Percentiles rank a stretch among this genome's conserved stretches.
Evolutionary conservation across 257 asterid species (phyloP).

Genomic region (Solanum corneliomulleri): DNA sequence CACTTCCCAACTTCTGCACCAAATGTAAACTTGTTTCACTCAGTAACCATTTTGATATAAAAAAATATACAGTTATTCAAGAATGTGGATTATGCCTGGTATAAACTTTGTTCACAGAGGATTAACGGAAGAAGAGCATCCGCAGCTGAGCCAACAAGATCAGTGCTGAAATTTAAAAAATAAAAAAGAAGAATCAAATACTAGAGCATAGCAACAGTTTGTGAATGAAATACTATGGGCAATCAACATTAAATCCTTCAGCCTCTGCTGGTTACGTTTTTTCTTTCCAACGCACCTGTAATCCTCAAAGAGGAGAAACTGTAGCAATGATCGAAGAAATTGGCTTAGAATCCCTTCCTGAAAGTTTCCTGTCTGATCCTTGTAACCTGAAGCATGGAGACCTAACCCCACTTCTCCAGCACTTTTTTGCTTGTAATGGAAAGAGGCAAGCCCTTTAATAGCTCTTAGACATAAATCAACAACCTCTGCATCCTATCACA

Average conservation of each 20-base stretch:
- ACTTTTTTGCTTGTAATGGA: conserved; percentile 69
- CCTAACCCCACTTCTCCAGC: conserved; percentile 86
- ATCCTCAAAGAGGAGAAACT: conserved; percentile 81
- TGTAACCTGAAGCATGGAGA: conserved; percentile 55
- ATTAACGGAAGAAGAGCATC: conserved; percentile 91
- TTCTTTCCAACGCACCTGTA: conserved; percentile 47
- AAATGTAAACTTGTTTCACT: neutral
- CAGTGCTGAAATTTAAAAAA: conserved; percentile 41
- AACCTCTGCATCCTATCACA: conserved; percentile 58
- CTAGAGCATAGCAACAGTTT: neutral
- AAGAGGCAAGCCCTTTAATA: conserved; percentile 75
- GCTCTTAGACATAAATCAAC: conserved; percentile 76
- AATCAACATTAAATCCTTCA: neutral
- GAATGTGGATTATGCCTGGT: conserved; percentile 46
- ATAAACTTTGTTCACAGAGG: conserved; percentile 72
- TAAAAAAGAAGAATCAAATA: neutral
- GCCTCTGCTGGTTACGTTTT: neutral
- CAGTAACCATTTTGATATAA: neutral
- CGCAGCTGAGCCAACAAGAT: conserved; percentile 83
- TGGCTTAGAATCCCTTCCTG: conserved; percentile 77
- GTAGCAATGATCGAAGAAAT: conserved; percentile 68
- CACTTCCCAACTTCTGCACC: conserved; percentile 61
- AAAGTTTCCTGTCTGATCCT: conserved; percentile 49
- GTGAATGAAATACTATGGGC: neutral
- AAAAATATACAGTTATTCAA: neutral